phyloP scores from a whole-genome alignment of 768 basidiomycete genomes.

The Panaeolus cyanescens region DNA sequence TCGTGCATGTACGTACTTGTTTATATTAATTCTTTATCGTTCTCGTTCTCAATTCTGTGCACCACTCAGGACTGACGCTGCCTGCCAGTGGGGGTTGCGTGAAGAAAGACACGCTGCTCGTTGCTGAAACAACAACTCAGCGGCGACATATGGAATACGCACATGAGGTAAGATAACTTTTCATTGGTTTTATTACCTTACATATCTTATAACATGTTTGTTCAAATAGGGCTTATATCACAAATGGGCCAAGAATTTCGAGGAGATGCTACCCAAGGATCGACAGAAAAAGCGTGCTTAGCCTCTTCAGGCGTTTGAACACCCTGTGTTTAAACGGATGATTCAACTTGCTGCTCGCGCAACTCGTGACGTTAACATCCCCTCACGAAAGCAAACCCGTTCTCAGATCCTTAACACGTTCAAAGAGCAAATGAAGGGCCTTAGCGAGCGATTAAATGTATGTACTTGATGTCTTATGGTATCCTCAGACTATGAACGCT shows the following conservation, averaged over 20 bases:
- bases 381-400: conserved; percentile 1
- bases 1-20: neutral
- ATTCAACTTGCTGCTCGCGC: conserved; percentile 1
- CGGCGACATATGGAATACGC: conserved; percentile 8
- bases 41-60: neutral
- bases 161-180: conserved; percentile 9
- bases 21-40: neutral
- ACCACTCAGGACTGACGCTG: neutral
- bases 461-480: neutral
- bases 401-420: neutral
- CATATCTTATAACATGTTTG: neutral
- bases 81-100: neutral
- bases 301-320: conserved; percentile 8
- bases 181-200: neutral
- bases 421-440: conserved; percentile 2
- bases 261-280: conserved; percentile 19
- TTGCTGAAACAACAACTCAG: conserved; percentile 8
- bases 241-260: conserved; percentile 12
- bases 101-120: neutral
- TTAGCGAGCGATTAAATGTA: conserved; percentile 5
- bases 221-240: neutral
- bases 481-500: conserved; percentile 3
- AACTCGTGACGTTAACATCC: neutral
- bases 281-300: neutral
- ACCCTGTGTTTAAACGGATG: conserved; percentile 6